Percentiles rank a stretch among this genome's conserved stretches.
Evolutionary conservation across 768 basidiomycete genomes (phyloP).

Genomic region (Podaxis carcinomalis): DNA sequence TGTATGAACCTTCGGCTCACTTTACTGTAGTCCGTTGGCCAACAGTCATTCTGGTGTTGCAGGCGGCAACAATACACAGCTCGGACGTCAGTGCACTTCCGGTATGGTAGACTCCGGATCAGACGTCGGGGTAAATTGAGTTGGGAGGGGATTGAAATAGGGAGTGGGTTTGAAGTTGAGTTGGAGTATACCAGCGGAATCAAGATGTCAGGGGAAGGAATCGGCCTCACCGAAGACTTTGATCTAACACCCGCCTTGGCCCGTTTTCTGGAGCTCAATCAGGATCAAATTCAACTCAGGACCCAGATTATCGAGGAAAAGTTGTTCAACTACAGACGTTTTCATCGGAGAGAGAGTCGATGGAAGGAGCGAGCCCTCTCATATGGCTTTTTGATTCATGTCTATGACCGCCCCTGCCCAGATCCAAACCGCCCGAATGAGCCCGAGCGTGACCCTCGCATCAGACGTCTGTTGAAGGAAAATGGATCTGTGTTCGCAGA

Average conservation of each 20-base stretch:
- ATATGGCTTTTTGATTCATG: conserved; percentile 56
- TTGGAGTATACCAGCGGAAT: conserved; percentile 54
- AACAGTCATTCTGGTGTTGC: conserved; percentile 39
- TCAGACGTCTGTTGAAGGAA: conserved; percentile 43
- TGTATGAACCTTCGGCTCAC: not conserved
- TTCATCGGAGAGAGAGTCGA: conserved; percentile 42
- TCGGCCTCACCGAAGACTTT: conserved; percentile 65
- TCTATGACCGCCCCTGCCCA: conserved; percentile 52
- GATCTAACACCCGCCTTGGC: conserved; percentile 60
- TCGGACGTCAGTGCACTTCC: conserved; percentile 40
- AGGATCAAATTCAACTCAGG: conserved; percentile 39
- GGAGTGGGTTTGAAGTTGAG: conserved; percentile 64
- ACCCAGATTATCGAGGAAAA: conserved; percentile 41
- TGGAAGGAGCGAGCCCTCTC: conserved; percentile 52
- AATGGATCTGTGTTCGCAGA: conserved; percentile 42
- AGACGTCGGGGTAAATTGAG: conserved; percentile 46
- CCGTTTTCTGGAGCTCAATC: conserved; percentile 57
- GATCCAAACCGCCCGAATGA: conserved; percentile 38
- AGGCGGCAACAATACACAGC: conserved; percentile 46
- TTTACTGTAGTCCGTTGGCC: conserved; percentile 40
- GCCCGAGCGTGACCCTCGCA: conserved; percentile 50
- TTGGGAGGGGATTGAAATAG: conserved; percentile 53
- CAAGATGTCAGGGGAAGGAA: conserved; percentile 40
- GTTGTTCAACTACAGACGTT: conserved; percentile 47
- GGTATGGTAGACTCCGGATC: conserved; percentile 44